These are phyloP conservation scores for Ascochyta viciae-villosae DNA, from an alignment of 2,329 filamentous ascomycete species.

Conservation along the genomic window DNA sequence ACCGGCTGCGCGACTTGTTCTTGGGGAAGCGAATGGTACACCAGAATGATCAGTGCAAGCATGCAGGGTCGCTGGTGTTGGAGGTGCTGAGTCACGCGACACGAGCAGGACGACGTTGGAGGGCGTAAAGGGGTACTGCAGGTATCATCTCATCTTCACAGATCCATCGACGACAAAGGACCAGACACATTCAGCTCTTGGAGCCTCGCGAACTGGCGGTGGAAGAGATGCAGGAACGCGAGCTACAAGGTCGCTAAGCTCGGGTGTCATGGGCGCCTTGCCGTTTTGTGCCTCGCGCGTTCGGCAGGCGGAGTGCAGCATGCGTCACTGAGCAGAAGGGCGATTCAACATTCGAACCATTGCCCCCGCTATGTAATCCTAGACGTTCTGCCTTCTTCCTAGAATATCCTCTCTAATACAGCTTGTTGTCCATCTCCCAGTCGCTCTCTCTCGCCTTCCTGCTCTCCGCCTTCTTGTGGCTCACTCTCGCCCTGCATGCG, in stretches of 20 bases:
- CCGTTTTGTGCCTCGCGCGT: conserved; percentile 2
- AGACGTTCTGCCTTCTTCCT: conserved; percentile 1
- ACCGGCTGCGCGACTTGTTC: neutral
- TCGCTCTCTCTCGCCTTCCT: neutral
- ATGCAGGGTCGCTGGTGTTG: neutral
- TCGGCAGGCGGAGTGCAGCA: conserved; percentile 1
- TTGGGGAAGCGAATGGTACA: conserved; percentile 7
- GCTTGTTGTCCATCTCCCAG: neutral
- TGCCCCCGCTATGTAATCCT: conserved; percentile 16
- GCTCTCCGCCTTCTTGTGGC: neutral
- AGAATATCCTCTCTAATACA: conserved; percentile 9
- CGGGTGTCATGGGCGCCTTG: conserved; percentile 9
- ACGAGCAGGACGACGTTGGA: neutral
- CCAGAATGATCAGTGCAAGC: conserved; percentile 2
- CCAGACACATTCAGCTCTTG: neutral
- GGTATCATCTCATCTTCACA: too few species aligned
- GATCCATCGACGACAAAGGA: too few species aligned
- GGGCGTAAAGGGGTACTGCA: neutral
- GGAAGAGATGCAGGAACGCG: conserved; percentile 8
- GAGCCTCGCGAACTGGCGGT: conserved; percentile 9
- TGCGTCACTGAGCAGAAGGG: conserved; percentile 18
- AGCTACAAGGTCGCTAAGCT: conserved; percentile 4
- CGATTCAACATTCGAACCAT: conserved; percentile 12
- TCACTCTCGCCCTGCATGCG: conserved; percentile 6
- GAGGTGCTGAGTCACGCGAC: conserved; percentile 6